Evolutionary conservation across 2,329 filamentous ascomycete genomes (phyloP).

Genomic region (Fusarium sp.): DNA sequence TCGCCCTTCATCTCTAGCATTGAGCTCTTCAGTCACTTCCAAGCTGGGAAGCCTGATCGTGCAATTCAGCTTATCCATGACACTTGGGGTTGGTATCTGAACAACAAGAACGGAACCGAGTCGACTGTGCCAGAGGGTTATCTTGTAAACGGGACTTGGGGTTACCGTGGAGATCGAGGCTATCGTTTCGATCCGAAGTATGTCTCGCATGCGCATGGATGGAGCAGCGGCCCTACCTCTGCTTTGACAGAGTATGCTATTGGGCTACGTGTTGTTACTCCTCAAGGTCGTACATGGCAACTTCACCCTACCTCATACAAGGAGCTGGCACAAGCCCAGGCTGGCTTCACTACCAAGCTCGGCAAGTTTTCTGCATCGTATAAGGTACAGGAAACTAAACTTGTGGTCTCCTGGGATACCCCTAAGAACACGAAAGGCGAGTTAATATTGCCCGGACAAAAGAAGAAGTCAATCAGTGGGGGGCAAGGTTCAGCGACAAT

Average conservation of each 20-base stretch:
- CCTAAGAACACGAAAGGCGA: not conserved
- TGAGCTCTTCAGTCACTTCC: not conserved
- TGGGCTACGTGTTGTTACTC: conserved; percentile 48
- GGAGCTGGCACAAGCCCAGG: not conserved
- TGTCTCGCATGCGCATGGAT: conserved; percentile 62
- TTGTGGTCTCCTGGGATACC: not conserved
- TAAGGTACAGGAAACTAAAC: not conserved
- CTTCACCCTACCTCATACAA: not conserved
- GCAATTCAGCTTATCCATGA: conserved; percentile 66
- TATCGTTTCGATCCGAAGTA: conserved; percentile 61
- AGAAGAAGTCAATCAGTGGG: not conserved
- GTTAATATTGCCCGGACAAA: not conserved
- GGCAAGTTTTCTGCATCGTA: not conserved
- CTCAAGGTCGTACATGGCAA: not conserved
- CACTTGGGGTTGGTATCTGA: conserved; percentile 70
- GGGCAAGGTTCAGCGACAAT: not conserved
- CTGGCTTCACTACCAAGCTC: not conserved
- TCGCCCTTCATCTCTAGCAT: conserved; percentile 1
- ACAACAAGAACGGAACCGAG: conserved; percentile 66
- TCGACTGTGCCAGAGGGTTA: conserved; percentile 71
- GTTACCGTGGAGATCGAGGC: conserved; percentile 62
- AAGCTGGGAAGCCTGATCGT: conserved; percentile 57
- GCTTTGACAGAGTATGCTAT: conserved; percentile 58
- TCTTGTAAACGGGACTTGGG: conserved; percentile 64
- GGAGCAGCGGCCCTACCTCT: conserved; percentile 60